Evolutionary conservation across 1,284 basidiomycete genomes (phyloP), one percentile per base, ranked within the genome.

Genomic region (Bjerkandera adusta): DNA sequence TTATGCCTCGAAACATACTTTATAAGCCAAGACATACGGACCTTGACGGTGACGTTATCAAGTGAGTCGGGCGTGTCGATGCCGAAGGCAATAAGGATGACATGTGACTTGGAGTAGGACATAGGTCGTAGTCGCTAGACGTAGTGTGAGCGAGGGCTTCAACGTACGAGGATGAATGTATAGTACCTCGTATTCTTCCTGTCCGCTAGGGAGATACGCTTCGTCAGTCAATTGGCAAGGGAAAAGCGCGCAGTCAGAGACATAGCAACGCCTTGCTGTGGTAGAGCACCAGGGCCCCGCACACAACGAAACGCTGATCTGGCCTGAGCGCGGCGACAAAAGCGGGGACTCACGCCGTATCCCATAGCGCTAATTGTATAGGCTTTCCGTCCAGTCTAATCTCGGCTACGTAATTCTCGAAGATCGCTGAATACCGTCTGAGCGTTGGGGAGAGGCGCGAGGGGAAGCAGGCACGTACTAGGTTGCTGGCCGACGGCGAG

Each of bases 331-430:
- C 30, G 6, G 16, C 4, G 26, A 32, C 15, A 16, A 16, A 30
- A 27, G 32, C 36, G 47, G 24, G 39, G 48, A 83, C 89, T 68
- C 65, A 92, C 92, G 95, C 95, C 48, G 94, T 97, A 77, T 97
- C 95, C 95, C 95, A 97, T 29, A 97, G 70, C 33, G 95, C 94
- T 47, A 97, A 72, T 66, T 97, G 94, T 18, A 98, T 90, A 34
- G 94, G 91, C 68, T 98, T 98, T 55, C 94, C 94, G 68, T 99
- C 96, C 46, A 98, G 75, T 59, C 93, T 79, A 62, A 99, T 97
- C 72, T 98, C 96, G 37, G 96, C 95, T 51, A 98, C 95, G 68
- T 97, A 99, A 67, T 98, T 99, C 71, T 97, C 94, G 62, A 97
- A 97, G 46, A 97, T 93, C 47, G 92, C 91, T 85, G 71, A 50